Evolutionary conservation across 2,329 filamentous ascomycete genomes (phyloP), one percentile per base, ranked within the genome.

Genomic region (Fusarium tanahbumbuense): DNA sequence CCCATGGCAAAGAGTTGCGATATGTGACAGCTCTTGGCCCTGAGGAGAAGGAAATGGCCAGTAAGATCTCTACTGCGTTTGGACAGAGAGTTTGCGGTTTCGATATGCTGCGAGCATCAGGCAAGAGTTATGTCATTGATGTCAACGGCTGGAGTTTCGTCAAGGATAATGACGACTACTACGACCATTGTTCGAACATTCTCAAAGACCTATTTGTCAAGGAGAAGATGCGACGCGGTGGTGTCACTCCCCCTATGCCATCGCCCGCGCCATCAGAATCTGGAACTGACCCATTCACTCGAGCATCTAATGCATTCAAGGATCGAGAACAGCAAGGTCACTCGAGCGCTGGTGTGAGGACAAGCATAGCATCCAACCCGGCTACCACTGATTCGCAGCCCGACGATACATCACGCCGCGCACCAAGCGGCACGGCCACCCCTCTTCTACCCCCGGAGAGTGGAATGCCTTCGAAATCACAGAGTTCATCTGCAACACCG

Each of bases 121-220:
- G 94, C 18, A 93, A 93, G 79, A 98, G 95, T 78, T 99, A 93
- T 81, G 96, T 99, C 50, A 99, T 99, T 72, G 96, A 99, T 76
- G 96, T 99, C 74, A 99, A 99, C 79, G 96, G 96, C 15, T 99
- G 97, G 97, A 98, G 95, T 77, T 99, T 99, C 76, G 96, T 99
- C 79, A 99, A 99, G 79, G 97, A 99, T 79, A 99, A 99, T 75
- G 95, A 98, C 68, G 94, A 97, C 65, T 99, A 99, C 80, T 99
- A 99, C 78, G 93, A 98, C 76, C 93, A 93, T 76, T 96, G 92
- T 73, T 90, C 96, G 23, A 90, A 85, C 64, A 97, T 98, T 50
- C 83, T 99, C 54, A 93, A 91, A 76, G 91, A 96, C 9, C 93
- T 97, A 77, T 98, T 99, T 72, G 85, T 97, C 69, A 89, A 89